These are phyloP conservation scores for Oryza coarctata DNA, from an alignment of 176 grass and related monocot species.

Conservation along the genomic window DNA sequence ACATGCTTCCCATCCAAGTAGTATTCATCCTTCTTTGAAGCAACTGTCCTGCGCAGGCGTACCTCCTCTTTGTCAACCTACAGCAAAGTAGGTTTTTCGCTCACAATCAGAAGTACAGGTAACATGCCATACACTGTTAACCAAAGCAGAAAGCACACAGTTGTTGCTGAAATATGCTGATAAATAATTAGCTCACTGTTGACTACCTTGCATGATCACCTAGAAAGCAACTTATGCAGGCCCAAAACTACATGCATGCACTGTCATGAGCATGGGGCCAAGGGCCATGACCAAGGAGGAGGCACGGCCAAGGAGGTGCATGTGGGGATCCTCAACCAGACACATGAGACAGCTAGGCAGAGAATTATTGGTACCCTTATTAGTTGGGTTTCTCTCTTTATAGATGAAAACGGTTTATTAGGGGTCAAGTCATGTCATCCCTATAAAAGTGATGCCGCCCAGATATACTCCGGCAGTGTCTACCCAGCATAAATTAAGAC, in stretches of 20 bases:
- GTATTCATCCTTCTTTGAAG: conserved; percentile 98
- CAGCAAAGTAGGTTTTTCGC: conserved; percentile 19
- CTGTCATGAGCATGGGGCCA: neutral
- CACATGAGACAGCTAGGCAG: neutral
- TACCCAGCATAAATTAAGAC: neutral
- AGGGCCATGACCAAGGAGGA: neutral
- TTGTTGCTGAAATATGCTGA: neutral
- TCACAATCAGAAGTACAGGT: conserved; percentile 6
- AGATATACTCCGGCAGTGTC: neutral
- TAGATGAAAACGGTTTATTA: neutral
- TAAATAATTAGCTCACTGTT: neutral
- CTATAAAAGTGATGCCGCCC: neutral
- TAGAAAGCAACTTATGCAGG: neutral
- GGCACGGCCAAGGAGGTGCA: too few relatives aligned
- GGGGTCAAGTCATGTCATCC: neutral
- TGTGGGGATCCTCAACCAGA: neutral
- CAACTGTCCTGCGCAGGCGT: conserved; percentile 82
- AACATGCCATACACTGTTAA: conserved; percentile 17
- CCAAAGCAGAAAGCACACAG: conserved; percentile 3
- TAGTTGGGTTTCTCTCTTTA: neutral
- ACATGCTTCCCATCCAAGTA: conserved; percentile 92
- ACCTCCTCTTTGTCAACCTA: conserved; percentile 98
- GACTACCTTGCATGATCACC: neutral
- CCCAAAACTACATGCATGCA: neutral
- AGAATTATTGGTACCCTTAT: neutral